Percentiles rank a stretch among this genome's conserved stretches.
Evolutionary conservation across 176 grass and related monocot species (phyloP).

Genomic region (Saccharum spontaneum): DNA sequence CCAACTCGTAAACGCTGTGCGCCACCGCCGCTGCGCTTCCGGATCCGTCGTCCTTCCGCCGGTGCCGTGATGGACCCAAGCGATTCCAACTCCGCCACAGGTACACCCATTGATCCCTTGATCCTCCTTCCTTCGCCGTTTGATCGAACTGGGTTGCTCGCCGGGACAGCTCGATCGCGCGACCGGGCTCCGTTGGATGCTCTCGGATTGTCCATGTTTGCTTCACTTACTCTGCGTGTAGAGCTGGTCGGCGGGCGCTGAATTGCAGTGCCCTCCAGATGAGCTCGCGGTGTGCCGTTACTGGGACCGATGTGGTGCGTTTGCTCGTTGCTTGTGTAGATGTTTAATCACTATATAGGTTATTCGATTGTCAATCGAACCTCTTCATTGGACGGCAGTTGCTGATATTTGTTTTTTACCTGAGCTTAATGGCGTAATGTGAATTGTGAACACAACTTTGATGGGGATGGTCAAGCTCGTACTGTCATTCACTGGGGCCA

Average conservation of each 20-base stretch:
- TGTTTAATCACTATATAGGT: neutral
- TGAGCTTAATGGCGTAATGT: neutral
- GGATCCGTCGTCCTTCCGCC: slow-evolving; percentile 12
- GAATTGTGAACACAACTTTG: neutral
- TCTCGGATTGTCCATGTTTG: neutral
- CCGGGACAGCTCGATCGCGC: slow-evolving; percentile 25
- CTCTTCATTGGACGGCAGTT: neutral
- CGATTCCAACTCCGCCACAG: slow-evolving; percentile 34
- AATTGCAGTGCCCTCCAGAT: neutral
- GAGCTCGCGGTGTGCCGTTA: neutral
- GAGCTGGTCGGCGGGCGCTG: neutral
- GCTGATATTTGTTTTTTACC: neutral
- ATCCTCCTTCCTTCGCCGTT: neutral
- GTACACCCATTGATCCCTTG: slow-evolving; percentile 10
- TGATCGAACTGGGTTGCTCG: slow-evolving; percentile 15
- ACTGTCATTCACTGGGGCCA: neutral
- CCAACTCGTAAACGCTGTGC: neutral
- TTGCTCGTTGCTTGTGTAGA: neutral
- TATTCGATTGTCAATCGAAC: neutral
- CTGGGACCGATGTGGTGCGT: neutral
- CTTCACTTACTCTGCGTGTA: neutral
- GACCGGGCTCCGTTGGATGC: neutral
- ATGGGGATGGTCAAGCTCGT: neutral
- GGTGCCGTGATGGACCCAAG: slow-evolving; percentile 29
- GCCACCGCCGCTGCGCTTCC: neutral